Base-by-base conservation (phyloP, 2,329 filamentous ascomycete species). In the Drechslerella coelobrocha region DNA sequence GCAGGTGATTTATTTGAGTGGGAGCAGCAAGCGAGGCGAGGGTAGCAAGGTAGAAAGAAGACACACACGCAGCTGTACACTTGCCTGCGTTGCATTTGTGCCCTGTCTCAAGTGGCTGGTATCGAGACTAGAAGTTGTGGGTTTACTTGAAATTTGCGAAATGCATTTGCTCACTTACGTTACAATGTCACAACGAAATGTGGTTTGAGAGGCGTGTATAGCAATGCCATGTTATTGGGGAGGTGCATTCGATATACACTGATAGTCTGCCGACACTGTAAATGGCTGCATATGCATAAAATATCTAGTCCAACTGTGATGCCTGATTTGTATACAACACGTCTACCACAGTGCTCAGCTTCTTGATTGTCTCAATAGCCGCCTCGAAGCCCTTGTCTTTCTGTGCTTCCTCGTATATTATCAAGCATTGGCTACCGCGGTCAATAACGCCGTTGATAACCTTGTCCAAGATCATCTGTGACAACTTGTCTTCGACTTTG, bases 401-500 rank as follows among this genome's bases (percentile, higher is more conserved):
- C 79, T 95, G 89, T 12, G 90, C 91, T 85, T 99, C 94, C 78
- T 99, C 94, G 78, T 89, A 99, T 76, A 99, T 91, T 80, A 97
- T 96, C 78, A 99, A 84, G 80, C 95, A 97, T 39, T 93, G 93
- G n/a, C 92, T 91, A 53, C 94, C 94, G 81, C 99, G 94, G 79
- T 99, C 94, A 75, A 99, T 82, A 61, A 99, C 94, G 68, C 95
- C 94, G 75, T 97, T 91, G 78, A 99, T 97, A 77, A 97, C 91
- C 84, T 97, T 97, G 83, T 99, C 94, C 68, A 99, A 85, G 78
- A 99, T 99, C 95, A 99, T 99, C 84, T 99, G 95, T 48, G 91
- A 95, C 73, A 99, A 84, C 84, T 99, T 99, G 76, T 92, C 88
- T 86, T 99, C 95, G 69, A 99, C 94, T 82, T 97, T 93, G 80